Conservation (phyloP, 768 basidiomycete species). For the Xerocomus potaroensis region DNA sequence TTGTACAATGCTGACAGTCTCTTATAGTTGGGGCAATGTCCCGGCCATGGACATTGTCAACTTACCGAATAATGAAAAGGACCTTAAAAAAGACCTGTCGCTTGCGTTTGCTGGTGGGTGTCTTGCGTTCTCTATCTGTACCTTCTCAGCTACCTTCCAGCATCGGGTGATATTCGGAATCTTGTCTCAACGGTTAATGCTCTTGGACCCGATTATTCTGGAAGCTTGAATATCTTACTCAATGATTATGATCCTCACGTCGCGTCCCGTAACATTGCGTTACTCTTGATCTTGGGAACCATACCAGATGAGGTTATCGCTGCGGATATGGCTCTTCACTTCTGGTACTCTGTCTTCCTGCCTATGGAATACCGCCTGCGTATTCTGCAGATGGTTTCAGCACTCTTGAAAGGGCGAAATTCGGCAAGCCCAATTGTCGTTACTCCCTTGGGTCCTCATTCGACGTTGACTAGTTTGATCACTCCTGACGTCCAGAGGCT, state of each 20-base stretch:
- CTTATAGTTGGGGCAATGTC: constrained; percentile 32
- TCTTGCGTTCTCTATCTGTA: not conserved
- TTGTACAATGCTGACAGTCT: not conserved
- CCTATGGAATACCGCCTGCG: constrained; percentile 31
- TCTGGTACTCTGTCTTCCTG: constrained; percentile 45
- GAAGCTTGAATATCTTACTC: constrained; percentile 36
- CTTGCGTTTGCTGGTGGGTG: constrained; percentile 25
- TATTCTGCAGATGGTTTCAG: constrained; percentile 18
- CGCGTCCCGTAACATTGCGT: constrained; percentile 38
- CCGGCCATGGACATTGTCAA: constrained; percentile 34
- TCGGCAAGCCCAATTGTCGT: constrained; percentile 1
- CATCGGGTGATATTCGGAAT: constrained; percentile 48
- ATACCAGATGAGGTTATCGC: constrained; percentile 30
- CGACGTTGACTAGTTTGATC: constrained; percentile 16
- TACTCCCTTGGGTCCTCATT: constrained; percentile 9
- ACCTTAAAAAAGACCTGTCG: constrained; percentile 15
- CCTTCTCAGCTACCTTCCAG: constrained; percentile 21
- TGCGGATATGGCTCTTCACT: constrained; percentile 44
- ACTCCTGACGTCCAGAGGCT: constrained; percentile 5
- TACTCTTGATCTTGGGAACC: constrained; percentile 40
- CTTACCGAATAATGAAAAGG: constrained; percentile 19
- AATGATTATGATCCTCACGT: constrained; percentile 36
- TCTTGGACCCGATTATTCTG: constrained; percentile 39
- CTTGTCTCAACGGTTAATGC: constrained; percentile 40
- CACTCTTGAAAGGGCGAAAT: constrained; percentile 9